Evolutionary conservation across 306 rosid genomes (phyloP).

Genomic region (Corylus heterophylla): DNA sequence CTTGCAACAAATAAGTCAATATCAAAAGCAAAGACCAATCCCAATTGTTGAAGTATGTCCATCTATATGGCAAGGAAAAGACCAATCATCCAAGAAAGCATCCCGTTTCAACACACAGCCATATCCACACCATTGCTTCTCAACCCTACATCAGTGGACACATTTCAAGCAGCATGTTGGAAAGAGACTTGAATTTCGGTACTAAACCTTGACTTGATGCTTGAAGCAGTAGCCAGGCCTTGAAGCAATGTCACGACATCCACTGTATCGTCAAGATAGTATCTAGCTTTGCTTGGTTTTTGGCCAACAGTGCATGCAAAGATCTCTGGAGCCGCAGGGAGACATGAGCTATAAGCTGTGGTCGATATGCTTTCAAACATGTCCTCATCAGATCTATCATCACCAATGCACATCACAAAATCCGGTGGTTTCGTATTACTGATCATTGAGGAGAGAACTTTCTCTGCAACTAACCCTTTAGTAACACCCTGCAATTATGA

Average conservation of each 20-base stretch:
- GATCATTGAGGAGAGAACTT: slow-evolving; percentile 55
- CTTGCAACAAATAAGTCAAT: slow-evolving; percentile 29
- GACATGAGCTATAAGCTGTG: slow-evolving; percentile 33
- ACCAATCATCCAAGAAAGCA: neutral
- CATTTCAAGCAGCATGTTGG: slow-evolving; percentile 38
- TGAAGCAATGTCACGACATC: slow-evolving; percentile 61
- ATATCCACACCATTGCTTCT: slow-evolving; percentile 12
- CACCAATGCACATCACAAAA: slow-evolving; percentile 82
- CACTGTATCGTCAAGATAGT: slow-evolving; percentile 61
- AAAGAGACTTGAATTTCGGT: slow-evolving; percentile 37
- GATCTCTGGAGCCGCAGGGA: slow-evolving; percentile 50
- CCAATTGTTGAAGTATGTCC: slow-evolving; percentile 6
- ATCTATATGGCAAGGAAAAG: slow-evolving; percentile 11
- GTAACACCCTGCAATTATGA: slow-evolving; percentile 55
- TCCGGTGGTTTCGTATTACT: slow-evolving; percentile 47
- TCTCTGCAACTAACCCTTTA: slow-evolving; percentile 64
- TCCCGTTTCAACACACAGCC: slow-evolving; percentile 7
- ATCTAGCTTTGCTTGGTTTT: slow-evolving; percentile 86
- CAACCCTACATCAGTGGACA: slow-evolving; percentile 23
- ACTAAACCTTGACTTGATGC: slow-evolving; percentile 25
- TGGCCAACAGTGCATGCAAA: slow-evolving; percentile 87
- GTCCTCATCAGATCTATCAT: slow-evolving; percentile 81
- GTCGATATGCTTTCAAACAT: slow-evolving; percentile 79
- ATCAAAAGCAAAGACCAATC: slow-evolving; percentile 20
- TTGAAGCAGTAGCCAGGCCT: slow-evolving; percentile 49